phyloP scores from a whole-genome alignment of 768 basidiomycete genomes.

The Mycena vulgaris region DNA sequence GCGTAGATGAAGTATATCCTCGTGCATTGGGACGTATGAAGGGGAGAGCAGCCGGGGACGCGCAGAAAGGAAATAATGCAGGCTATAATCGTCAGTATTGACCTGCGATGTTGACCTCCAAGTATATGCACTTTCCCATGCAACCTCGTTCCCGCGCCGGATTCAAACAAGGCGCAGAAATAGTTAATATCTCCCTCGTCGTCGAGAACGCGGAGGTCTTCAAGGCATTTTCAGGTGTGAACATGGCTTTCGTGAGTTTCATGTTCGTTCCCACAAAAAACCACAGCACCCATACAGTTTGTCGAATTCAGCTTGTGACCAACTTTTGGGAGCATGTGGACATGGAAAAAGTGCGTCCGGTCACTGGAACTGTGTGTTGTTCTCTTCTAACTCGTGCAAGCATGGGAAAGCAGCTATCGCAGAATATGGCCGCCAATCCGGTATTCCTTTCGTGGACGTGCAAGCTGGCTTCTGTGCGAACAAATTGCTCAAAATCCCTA shows the following conservation, averaged over 20 bases:
- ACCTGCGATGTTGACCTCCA: neutral
- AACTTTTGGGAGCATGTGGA: constrained; percentile 30
- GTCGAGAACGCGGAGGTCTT: too few relatives aligned
- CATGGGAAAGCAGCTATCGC: constrained; percentile 20
- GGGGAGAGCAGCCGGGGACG: constrained; percentile 85
- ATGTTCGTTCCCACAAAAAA: too few relatives aligned
- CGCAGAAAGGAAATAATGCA: constrained; percentile 82
- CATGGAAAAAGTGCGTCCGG: constrained; percentile 7
- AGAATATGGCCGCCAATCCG: constrained; percentile 10
- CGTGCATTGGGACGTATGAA: constrained; percentile 80
- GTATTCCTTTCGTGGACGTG: constrained; percentile 24
- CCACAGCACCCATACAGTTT: too few relatives aligned
- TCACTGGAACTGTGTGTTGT: neutral
- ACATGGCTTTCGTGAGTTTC: too few relatives aligned
- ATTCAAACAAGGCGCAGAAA: too few relatives aligned
- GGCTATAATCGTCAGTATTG: constrained; percentile 71
- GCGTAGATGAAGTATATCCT: constrained; percentile 89
- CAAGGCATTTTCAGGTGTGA: too few relatives aligned
- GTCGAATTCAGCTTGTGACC: constrained; percentile 20
- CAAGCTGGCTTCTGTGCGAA: constrained; percentile 14
- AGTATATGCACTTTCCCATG: neutral
- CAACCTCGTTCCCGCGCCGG: neutral
- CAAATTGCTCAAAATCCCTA: neutral
- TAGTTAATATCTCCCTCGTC: too few relatives aligned
- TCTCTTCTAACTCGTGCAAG: too few relatives aligned